Evolutionary conservation across 768 basidiomycete genomes (phyloP), one percentile per base, ranked within the genome.

Genomic region (Ramaria rubella): DNA sequence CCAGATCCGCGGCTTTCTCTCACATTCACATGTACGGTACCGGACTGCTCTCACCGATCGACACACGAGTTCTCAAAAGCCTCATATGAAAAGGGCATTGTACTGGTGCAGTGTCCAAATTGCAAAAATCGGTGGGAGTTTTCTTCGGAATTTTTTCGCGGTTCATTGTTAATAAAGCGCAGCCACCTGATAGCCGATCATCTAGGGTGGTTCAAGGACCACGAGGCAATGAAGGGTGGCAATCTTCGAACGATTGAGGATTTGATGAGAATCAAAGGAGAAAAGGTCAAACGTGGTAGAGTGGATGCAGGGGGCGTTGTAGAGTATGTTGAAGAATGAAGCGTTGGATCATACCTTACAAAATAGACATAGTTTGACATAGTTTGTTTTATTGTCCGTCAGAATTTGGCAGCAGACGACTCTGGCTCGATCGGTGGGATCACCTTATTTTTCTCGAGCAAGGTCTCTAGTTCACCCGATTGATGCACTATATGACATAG

Each of bases 101-200:
- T 98, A 2, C 75, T 99, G 26, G 81, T 96, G 1, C 81, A 94
- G 67, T 99, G 95, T 72, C 94, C 94, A 1, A 80, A 80, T 14
- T 99, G 95, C 68, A 83, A 87, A 63, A 91, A 89, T 64, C 75
- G 94, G 89, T 92, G 66, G 52, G 83, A 70, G 29, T 57, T 58
- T 23, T 42, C 53, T 36, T 12, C 24, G 17, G 24, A 19, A 14
- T 26, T 29, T 23, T 43, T 19, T 15, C 45, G n/a, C 12, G 49
- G 17, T 19, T 26, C 38, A 4, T 42, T 23, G 27, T 19, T 54
- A 23, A 33, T 27, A 9, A 49, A n/a, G 6, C 50, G 23, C 59
- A 90, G 88, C 29, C 88, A 91, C 68, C 72, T 94, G 9, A 90
- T 93, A 61, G 93, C 93, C 4, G 93, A 95, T 65, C 85, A 95